Conservation (phyloP, 805 yeast genomes). For the Starmerella floris region DNA sequence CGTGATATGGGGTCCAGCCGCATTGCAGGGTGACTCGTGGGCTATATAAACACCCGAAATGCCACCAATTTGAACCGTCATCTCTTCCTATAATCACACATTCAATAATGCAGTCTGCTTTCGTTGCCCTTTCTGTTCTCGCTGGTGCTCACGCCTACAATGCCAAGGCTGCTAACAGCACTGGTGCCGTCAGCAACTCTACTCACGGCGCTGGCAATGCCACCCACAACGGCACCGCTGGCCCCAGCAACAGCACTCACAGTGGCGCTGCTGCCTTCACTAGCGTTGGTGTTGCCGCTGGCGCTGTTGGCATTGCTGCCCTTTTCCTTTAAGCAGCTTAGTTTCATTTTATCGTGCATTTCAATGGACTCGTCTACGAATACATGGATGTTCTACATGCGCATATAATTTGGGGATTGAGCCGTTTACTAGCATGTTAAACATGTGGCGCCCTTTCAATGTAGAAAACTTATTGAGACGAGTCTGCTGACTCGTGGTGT, state of each 20-base stretch:
- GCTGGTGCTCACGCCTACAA: slow-evolving; percentile 14
- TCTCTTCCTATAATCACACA: background rate
- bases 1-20: too few species aligned
- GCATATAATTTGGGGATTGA: too few species aligned
- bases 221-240: slow-evolving; percentile 5
- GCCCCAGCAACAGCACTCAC: slow-evolving; percentile 4
- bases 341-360: background rate
- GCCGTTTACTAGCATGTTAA: too few species aligned
- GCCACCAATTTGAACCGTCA: background rate
- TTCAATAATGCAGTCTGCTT: slow-evolving; percentile 15
- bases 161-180: slow-evolving; percentile 2
- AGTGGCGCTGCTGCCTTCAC: slow-evolving; percentile 12
- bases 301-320: slow-evolving; percentile 17
- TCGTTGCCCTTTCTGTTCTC: slow-evolving; percentile 18
- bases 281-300: slow-evolving; percentile 17
- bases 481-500: too few species aligned
- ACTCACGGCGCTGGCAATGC: background rate
- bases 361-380: too few species aligned
- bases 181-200: slow-evolving; percentile 5
- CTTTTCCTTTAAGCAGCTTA: slow-evolving; percentile 15
- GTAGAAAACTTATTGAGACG: too few species aligned
- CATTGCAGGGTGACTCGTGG: too few species aligned
- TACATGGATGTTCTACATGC: too few species aligned
- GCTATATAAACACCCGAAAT: background rate
- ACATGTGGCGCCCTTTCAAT: too few species aligned